Evolutionary conservation across 108 stramenopile genomes (phyloP), one percentile per base, ranked within the genome.

Genomic region (Nitzschia putrida): DNA sequence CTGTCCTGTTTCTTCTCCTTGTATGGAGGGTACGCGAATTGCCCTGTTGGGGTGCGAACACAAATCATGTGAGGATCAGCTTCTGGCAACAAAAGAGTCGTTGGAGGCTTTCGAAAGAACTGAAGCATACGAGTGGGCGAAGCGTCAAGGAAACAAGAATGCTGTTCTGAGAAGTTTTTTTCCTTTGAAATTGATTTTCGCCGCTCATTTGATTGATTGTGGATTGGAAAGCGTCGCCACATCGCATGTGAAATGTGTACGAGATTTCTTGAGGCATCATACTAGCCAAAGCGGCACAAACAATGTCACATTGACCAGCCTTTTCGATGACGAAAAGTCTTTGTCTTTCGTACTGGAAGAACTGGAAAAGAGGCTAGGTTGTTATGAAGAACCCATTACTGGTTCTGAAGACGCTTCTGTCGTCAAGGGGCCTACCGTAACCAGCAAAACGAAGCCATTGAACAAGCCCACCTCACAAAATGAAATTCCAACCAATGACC

Each of bases 71-170:
- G 44, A 57, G 47, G 66, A 88, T 40, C n/a, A 38, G 21, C 58
- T 56, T 11, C 69, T 95, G 10, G 67, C 71, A 73, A 83, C 87
- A 20, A 59, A 78, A 1, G 79, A 81, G 66, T 64, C 86, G n/a
- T 57, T 91, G 18, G 78, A 76, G 10, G 73, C 84, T 8, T 93
- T 80, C 74, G 71, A 81, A 25, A 69, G 86, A 39, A 90, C 95
- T n/a, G 95, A 95, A 68, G 95, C 92, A 3, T 95, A 89, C 61
- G 95, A 95, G 67, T 95, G 95, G 95, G 88, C 95, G 7, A 88
- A 88, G 54, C 81, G 92, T 8, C 76, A 59, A 67, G 92, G 91
- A 37, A 95, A 95, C 70, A 78, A 74, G 50, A 79, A 83, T 54
- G 85, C 92, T 11, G 64, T 64, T 24, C 76, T 93, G 21, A 77